Conservation (phyloP, 306 rosid species). For the Coriaria nepalensis region DNA sequence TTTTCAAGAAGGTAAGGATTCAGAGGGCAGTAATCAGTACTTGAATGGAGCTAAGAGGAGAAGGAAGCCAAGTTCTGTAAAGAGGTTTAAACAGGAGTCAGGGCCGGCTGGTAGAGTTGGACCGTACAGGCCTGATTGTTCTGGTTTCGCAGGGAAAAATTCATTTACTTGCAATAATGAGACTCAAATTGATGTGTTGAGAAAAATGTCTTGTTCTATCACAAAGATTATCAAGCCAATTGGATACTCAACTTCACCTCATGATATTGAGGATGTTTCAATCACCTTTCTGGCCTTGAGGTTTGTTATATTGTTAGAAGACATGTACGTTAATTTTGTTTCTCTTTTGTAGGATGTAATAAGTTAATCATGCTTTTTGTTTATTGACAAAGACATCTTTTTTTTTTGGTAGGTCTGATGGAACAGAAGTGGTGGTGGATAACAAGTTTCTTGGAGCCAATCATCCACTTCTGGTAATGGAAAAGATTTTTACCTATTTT, state of each 20-base stretch:
- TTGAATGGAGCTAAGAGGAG: conserved; percentile 63
- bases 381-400: not conserved
- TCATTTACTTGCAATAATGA: not conserved
- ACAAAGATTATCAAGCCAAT: conserved; percentile 70
- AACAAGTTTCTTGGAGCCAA: conserved; percentile 72
- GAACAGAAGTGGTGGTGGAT: conserved; percentile 71
- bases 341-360: no score
- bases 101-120: conserved; percentile 16
- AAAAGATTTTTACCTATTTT: not conserved
- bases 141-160: not conserved
- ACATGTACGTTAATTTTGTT: not conserved
- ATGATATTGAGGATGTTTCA: conserved; percentile 38
- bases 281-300: conserved; percentile 68
- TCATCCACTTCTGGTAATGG: conserved; percentile 68
- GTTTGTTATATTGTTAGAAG: conserved; percentile 28
- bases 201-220: conserved; percentile 28
- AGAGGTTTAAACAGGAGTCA: conserved; percentile 52
- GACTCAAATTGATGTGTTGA: conserved; percentile 16
- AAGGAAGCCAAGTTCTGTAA: conserved; percentile 70
- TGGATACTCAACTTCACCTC: conserved; percentile 49
- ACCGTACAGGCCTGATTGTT: not conserved
- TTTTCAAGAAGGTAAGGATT: conserved; percentile 31
- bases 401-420: conserved; percentile 49
- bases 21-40: conserved; percentile 15
- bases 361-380: not conserved